Conservation (phyloP, 176 grass and related monocot genomes). For the Avena sativa region DNA sequence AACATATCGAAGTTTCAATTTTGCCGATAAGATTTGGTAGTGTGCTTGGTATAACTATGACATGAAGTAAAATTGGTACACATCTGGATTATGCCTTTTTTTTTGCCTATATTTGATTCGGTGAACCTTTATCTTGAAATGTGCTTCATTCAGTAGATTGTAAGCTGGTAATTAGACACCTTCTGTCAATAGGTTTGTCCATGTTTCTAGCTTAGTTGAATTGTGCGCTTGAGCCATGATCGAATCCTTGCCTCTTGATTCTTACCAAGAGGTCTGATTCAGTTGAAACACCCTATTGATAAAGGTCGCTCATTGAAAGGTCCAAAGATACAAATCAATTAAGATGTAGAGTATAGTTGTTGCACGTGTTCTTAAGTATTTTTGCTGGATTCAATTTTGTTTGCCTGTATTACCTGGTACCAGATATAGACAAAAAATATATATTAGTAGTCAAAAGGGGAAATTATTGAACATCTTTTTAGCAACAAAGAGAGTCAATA, state of each 20-base stretch:
- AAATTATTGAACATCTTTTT: neutral
- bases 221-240: neutral
- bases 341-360: neutral
- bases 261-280: neutral
- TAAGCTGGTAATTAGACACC: neutral
- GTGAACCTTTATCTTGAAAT: conserved; percentile 8
- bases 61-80: no score
- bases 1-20: neutral
- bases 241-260: neutral
- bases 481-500: neutral
- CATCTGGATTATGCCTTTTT: no score
- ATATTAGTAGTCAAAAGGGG: neutral
- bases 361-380: neutral
- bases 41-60: neutral
- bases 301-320: no score
- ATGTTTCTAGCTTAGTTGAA: neutral
- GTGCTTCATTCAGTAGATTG: neutral
- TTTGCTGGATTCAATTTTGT: neutral
- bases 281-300: no score
- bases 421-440: neutral
- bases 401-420: neutral
- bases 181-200: neutral
- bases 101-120: neutral
- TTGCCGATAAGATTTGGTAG: neutral
- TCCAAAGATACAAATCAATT: no score